A percentile compares a stretch with the other conserved stretches of the same genome.
Evolutionary conservation across 23 red algal species (phyloP).

Genomic region (Pyropia yezoensis): DNA sequence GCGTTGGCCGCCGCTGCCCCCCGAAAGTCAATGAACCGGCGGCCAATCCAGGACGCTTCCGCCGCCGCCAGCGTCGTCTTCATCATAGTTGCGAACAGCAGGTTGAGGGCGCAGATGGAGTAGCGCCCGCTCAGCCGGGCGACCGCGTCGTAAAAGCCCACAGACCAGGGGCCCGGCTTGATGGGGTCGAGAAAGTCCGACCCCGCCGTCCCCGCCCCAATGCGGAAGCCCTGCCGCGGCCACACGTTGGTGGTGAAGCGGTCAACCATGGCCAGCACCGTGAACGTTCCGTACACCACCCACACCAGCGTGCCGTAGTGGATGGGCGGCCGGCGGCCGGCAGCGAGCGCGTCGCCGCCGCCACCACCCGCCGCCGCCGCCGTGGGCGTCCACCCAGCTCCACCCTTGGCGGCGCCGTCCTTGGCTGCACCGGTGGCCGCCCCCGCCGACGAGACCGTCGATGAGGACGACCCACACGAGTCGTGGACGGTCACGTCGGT

Average conservation of each 20-base stretch:
- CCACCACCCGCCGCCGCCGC: too few relatives aligned
- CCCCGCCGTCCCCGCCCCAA: slow-evolving; percentile 18
- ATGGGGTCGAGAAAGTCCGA: slow-evolving; percentile 13
- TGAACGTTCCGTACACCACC: slow-evolving; percentile 11
- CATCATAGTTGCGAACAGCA: slow-evolving; percentile 19
- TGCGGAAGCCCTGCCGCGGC: slow-evolving; percentile 16
- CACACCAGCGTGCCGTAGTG: slow-evolving; percentile 20
- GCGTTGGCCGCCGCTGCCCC: slow-evolving; percentile 4
- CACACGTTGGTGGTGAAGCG: slow-evolving; percentile 21
- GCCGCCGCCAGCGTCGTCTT: background rate
- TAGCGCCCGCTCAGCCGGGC: slow-evolving; percentile 22
- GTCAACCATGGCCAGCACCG: slow-evolving; percentile 17
- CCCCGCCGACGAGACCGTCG: too few relatives aligned
- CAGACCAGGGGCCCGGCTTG: slow-evolving; percentile 25
- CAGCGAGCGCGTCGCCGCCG: background rate
- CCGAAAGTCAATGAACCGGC: slow-evolving; percentile 5
- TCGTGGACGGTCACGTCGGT: too few relatives aligned
- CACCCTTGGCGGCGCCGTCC: too few relatives aligned
- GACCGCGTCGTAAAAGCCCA: slow-evolving; percentile 15
- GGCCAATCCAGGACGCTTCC: slow-evolving; percentile 4
- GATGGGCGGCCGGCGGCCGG: slow-evolving; percentile 8
- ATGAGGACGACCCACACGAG: too few relatives aligned
- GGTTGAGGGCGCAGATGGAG: slow-evolving; percentile 13
- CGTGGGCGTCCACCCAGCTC: too few relatives aligned
- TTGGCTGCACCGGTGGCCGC: too few relatives aligned